phyloP scores from a whole-genome alignment of 768 basidiomycete genomes.

The Russula sp. region DNA sequence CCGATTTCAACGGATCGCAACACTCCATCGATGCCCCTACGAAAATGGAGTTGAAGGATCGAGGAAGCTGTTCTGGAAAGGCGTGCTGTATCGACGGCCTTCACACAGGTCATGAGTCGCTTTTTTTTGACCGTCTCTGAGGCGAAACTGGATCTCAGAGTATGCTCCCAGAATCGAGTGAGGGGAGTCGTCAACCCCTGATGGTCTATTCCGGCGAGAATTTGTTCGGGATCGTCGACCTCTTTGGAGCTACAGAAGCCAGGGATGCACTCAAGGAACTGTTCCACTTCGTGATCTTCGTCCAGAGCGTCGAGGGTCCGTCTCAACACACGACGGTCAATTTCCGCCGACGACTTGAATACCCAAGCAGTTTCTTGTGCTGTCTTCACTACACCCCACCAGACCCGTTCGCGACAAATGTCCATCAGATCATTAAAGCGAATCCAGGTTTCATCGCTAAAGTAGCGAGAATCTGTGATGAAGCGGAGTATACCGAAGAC shows the following conservation, averaged over 20 bases:
- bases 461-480: too few species aligned
- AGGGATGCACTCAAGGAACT: slow-evolving; percentile 13
- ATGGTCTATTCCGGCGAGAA: too few species aligned
- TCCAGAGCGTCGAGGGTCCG: slow-evolving; percentile 6
- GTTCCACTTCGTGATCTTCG: slow-evolving; percentile 9
- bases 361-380: background rate
- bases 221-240: background rate
- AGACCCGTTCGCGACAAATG: background rate
- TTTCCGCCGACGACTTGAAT: background rate
- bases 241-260: background rate
- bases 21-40: too few species aligned
- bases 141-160: slow-evolving; percentile 5
- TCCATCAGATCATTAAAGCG: background rate
- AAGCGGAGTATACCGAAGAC: background rate
- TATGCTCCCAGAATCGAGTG: background rate
- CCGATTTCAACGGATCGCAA: slow-evolving; percentile 6
- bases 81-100: background rate
- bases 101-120: slow-evolving; percentile 9
- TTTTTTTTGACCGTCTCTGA: background rate
- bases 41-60: too few species aligned
- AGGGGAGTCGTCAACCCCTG: too few species aligned
- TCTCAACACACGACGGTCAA: background rate
- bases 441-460: too few species aligned
- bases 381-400: background rate
- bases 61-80: background rate